Percentiles rank a stretch among this genome's conserved stretches.
Evolutionary conservation across 2,329 filamentous ascomycete species (phyloP).

Genomic region (Phaeophleospora eucalypticola): DNA sequence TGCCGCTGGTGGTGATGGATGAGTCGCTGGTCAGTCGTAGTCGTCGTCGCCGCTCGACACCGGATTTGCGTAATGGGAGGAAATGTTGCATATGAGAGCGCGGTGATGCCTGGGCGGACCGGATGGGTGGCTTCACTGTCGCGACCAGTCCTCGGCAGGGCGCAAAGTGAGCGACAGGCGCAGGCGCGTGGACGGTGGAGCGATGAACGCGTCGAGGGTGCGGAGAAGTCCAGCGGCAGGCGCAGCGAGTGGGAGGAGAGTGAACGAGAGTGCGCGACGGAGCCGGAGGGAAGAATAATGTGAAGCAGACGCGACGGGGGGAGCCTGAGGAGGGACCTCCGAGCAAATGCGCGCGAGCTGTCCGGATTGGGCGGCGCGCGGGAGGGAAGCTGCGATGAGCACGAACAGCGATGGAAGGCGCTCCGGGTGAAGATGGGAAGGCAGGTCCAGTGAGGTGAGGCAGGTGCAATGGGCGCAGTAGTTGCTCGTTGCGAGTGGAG

Average conservation of each 20-base stretch:
- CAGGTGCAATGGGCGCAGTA: too few relatives aligned
- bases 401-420: not conserved
- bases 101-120: too few relatives aligned
- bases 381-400: not conserved
- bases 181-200: not conserved
- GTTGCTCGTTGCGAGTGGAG: too few relatives aligned
- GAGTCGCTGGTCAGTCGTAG: not conserved
- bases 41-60: slow-evolving; percentile 6
- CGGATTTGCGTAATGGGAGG: not conserved
- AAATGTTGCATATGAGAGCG: slow-evolving; percentile 10
- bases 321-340: not conserved
- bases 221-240: not conserved
- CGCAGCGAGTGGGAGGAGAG: not conserved
- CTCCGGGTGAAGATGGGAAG: not conserved
- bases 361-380: not conserved
- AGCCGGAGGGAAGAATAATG: not conserved
- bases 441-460: not conserved
- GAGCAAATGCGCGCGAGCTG: slow-evolving; percentile 1
- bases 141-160: too few relatives aligned
- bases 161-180: not conserved
- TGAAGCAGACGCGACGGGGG: not conserved
- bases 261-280: not conserved
- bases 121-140: not conserved
- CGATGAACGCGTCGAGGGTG: not conserved
- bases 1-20: not conserved